phyloP scores from a whole-genome alignment of 2,329 filamentous ascomycete species.

The Metarhizium robertsii region DNA sequence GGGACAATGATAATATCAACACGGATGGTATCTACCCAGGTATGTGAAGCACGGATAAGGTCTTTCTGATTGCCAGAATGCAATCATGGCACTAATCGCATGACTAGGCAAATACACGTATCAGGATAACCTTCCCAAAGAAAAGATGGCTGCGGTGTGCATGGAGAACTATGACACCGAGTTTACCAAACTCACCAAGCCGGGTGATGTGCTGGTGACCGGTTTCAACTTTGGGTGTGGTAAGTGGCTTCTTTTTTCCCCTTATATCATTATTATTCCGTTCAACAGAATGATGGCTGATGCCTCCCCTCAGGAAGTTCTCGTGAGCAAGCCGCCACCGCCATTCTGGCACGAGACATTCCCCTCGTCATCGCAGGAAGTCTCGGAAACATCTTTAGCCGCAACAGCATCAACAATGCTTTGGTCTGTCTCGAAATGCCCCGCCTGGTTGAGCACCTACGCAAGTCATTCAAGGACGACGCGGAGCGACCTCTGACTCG shows the following conservation, averaged over 20 bases:
- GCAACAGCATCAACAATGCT: slow-evolving; percentile 73
- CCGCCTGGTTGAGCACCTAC: slow-evolving; percentile 53
- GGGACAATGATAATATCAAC: slow-evolving; percentile 70
- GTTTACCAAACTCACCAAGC: slow-evolving; percentile 54
- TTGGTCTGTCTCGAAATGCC: slow-evolving; percentile 65
- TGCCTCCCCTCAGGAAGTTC: slow-evolving; percentile 32
- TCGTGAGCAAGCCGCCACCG: not conserved
- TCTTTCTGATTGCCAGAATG: too few species aligned
- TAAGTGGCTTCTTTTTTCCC: too few species aligned
- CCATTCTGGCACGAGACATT: not conserved
- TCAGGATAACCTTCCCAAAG: slow-evolving; percentile 67
- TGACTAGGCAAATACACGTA: slow-evolving; percentile 64
- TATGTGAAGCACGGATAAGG: too few species aligned
- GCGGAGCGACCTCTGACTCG: slow-evolving; percentile 20
- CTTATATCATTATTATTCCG: too few species aligned
- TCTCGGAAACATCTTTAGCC: slow-evolving; percentile 75
- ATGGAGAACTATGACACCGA: slow-evolving; percentile 87
- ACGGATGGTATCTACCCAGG: slow-evolving; percentile 91
- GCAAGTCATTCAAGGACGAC: slow-evolving; percentile 46
- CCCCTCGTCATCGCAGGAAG: slow-evolving; percentile 66
- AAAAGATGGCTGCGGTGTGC: slow-evolving; percentile 79
- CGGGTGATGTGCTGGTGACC: slow-evolving; percentile 72
- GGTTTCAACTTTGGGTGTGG: slow-evolving; percentile 90
- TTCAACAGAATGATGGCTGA: too few species aligned
- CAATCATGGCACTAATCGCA: too few species aligned